These are phyloP conservation scores for Arthrobotrys megalospora DNA, from an alignment of 2,329 filamentous ascomycete species.

Conservation along the genomic window DNA sequence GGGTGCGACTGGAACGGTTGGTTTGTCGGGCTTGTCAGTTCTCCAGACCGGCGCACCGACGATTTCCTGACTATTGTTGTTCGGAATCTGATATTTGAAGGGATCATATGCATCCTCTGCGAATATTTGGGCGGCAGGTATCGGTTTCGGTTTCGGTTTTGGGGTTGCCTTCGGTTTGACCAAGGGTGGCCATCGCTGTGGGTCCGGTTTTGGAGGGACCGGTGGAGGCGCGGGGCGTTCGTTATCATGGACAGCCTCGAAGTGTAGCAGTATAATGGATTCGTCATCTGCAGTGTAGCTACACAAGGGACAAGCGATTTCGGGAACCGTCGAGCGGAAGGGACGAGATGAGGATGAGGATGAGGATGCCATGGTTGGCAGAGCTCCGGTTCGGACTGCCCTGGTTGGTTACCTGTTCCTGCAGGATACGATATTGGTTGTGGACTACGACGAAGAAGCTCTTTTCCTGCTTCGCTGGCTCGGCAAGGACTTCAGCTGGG, in stretches of 20 bases:
- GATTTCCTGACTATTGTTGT: constrained; percentile 52
- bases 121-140: neutral
- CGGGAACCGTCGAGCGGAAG: constrained; percentile 20
- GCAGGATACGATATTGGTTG: neutral
- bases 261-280: constrained; percentile 51
- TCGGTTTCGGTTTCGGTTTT: constrained; percentile 1
- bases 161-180: neutral
- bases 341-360: constrained; percentile 25
- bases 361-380: constrained; percentile 49
- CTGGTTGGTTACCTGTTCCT: neutral
- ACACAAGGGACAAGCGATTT: constrained; percentile 49
- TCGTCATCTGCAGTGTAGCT: constrained; percentile 41
- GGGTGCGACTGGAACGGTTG: neutral
- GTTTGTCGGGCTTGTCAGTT: neutral
- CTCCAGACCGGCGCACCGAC: constrained; percentile 41
- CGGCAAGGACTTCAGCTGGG: neutral
- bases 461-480: neutral
- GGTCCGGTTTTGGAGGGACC: constrained; percentile 23
- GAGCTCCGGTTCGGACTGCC: constrained; percentile 2
- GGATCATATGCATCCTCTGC: constrained; percentile 50
- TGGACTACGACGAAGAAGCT: neutral
- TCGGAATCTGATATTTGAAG: constrained; percentile 51
- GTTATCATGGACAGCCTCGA: constrained; percentile 44
- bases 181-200: constrained; percentile 13
- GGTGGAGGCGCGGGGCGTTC: constrained; percentile 28